Evolutionary conservation across 352 stramenopile species (phyloP).

Genomic region (Phytopythium mirpurense): DNA sequence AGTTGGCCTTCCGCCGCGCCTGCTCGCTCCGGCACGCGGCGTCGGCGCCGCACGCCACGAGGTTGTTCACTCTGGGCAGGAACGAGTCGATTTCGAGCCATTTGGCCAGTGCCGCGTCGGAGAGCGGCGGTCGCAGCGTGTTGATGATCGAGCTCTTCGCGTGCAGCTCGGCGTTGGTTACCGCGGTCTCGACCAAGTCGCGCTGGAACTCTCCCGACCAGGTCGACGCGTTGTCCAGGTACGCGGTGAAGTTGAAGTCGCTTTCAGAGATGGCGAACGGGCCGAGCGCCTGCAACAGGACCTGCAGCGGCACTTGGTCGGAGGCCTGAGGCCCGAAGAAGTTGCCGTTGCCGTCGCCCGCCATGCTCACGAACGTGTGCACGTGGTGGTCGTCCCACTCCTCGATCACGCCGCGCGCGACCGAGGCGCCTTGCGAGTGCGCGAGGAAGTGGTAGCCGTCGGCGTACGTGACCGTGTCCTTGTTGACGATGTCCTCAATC

Average conservation of each 20-base stretch:
- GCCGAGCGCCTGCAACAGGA: slow-evolving; percentile 30
- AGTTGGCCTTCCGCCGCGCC: slow-evolving; percentile 34
- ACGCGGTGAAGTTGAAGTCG: slow-evolving; percentile 36
- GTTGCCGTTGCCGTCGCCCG: slow-evolving; percentile 43
- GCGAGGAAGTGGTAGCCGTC: slow-evolving; percentile 48
- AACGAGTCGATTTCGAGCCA: slow-evolving; percentile 31
- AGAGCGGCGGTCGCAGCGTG: slow-evolving; percentile 20
- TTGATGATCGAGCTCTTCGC: slow-evolving; percentile 29
- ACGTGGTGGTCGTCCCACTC: slow-evolving; percentile 58
- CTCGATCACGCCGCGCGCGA: slow-evolving; percentile 44
- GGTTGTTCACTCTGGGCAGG: slow-evolving; percentile 35
- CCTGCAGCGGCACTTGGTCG: slow-evolving; percentile 27
- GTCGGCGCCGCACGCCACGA: slow-evolving; percentile 11
- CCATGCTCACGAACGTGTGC: slow-evolving; percentile 42
- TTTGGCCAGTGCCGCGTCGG: slow-evolving; percentile 14
- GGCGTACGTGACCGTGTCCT: slow-evolving; percentile 22
- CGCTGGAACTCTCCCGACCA: slow-evolving; percentile 35
- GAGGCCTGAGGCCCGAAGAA: slow-evolving; percentile 41
- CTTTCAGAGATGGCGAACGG: slow-evolving; percentile 22
- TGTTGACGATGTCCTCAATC: slow-evolving; percentile 25
- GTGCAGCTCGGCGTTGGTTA: slow-evolving; percentile 18
- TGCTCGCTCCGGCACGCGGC: slow-evolving; percentile 14
- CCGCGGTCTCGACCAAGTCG: slow-evolving; percentile 25
- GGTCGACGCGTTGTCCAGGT: slow-evolving; percentile 14
- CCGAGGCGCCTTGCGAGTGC: slow-evolving; percentile 40